Percentiles rank a stretch among this genome's conserved stretches.
Conservation (phyloP, 352 stramenopile species). For the Phytophthora syringae region DNA sequence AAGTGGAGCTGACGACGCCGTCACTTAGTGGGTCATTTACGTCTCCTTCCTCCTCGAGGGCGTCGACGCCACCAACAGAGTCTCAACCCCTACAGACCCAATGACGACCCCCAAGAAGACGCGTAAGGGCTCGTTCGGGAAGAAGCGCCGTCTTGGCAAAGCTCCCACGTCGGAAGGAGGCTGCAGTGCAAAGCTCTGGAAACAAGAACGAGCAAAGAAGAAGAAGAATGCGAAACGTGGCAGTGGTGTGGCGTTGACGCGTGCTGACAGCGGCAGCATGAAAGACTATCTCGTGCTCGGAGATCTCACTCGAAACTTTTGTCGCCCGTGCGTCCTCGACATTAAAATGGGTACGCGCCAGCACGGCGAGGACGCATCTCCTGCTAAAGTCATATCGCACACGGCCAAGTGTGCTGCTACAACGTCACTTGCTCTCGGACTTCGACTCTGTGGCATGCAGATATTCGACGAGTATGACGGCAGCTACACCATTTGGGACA, state of each 20-base stretch:
- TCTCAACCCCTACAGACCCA: constrained; percentile 15
- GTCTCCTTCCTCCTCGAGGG: constrained; percentile 5
- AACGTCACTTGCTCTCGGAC: constrained; percentile 67
- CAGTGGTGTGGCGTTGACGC: constrained; percentile 12
- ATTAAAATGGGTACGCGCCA: constrained; percentile 87
- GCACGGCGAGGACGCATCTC: constrained; percentile 71
- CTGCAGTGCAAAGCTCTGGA: constrained; percentile 75
- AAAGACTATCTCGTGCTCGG: constrained; percentile 74
- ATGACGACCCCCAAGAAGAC: constrained; percentile 27
- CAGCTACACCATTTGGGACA: constrained; percentile 79
- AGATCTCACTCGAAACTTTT: constrained; percentile 72
- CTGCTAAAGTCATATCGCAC: constrained; percentile 73
- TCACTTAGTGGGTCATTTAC: constrained; percentile 7
- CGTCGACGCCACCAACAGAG: constrained; percentile 9
- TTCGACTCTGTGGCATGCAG: constrained; percentile 86
- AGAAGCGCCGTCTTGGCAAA: constrained; percentile 49
- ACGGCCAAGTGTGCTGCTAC: constrained; percentile 77
- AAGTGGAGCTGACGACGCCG: constrained; percentile 53
- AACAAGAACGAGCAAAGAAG: constrained; percentile 48
- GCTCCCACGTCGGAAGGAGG: constrained; percentile 25
- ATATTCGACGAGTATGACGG: constrained; percentile 68
- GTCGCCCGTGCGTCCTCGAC: constrained; percentile 73
- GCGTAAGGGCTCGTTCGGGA: constrained; percentile 27
- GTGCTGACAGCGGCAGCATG: constrained; percentile 12
- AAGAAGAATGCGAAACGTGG: constrained; percentile 15